Evolutionary conservation across 371 early-diverging fungal species (phyloP).

Genomic region (Umbelopsis sp.): DNA sequence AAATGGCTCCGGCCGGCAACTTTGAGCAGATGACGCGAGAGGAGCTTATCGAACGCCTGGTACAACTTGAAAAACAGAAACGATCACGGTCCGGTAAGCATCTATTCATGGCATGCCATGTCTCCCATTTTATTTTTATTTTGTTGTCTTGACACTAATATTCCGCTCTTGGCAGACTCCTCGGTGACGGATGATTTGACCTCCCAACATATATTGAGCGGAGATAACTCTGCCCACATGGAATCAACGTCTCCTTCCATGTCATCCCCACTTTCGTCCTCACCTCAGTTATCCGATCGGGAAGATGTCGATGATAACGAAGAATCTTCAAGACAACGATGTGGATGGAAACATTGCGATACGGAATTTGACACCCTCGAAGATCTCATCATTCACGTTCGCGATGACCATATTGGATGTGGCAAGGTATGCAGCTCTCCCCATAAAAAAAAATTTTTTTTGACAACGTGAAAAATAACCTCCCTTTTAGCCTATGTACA

Average conservation of each 20-base stretch:
- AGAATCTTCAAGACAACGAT: conserved; percentile 35
- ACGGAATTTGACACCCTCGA: conserved; percentile 46
- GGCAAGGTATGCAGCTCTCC: conserved; percentile 49
- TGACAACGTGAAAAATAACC: background rate
- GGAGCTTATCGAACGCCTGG: conserved; percentile 40
- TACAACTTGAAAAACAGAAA: conserved; percentile 41
- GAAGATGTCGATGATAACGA: conserved; percentile 34
- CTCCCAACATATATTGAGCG: background rate
- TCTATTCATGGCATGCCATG: background rate
- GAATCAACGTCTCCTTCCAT: conserved; percentile 8
- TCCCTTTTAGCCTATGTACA: conserved; percentile 62
- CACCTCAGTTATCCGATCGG: conserved; percentile 6
- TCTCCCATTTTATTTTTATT: too few species aligned
- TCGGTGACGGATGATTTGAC: background rate
- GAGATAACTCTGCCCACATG: conserved; percentile 3
- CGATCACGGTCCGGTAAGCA: conserved; percentile 2
- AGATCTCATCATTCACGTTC: conserved; percentile 60
- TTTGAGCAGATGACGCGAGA: conserved; percentile 37
- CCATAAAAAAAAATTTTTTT: background rate
- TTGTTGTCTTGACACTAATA: background rate
- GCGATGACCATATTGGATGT: conserved; percentile 65
- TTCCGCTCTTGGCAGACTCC: background rate
- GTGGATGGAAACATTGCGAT: conserved; percentile 62
- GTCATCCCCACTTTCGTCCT: conserved; percentile 6
- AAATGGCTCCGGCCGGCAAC: conserved; percentile 22